A percentile compares a stretch with the other conserved stretches of the same genome.
Conservation (phyloP, 1,139 yeast species). For the Yamadazyma mexicana region DNA sequence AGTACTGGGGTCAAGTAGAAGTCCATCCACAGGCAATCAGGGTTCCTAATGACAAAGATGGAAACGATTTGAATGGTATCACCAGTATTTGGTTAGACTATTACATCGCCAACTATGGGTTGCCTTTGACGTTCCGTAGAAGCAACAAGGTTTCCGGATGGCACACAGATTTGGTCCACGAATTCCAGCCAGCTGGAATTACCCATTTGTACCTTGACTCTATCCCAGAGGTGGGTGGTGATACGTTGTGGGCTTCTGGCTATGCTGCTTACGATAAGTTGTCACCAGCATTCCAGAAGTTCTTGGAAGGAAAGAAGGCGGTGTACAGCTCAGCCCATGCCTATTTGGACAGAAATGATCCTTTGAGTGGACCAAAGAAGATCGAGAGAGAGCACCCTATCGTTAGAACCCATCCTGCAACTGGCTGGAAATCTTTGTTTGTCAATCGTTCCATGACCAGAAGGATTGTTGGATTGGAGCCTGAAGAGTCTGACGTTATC, state of each 20-base stretch:
- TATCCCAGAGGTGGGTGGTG: constrained; percentile 37
- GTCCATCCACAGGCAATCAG: constrained; percentile 42
- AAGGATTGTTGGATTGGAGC: constrained; percentile 20
- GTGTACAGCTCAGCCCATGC: constrained; percentile 35
- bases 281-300: constrained; percentile 35
- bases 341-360: constrained; percentile 32
- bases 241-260: constrained; percentile 39
- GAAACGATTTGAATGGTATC: constrained; percentile 34
- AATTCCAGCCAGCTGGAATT: constrained; percentile 38
- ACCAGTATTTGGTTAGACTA: constrained; percentile 57
- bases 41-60: constrained; percentile 25
- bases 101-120: constrained; percentile 21
- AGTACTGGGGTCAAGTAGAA: constrained; percentile 45
- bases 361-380: constrained; percentile 33
- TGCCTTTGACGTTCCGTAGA: constrained; percentile 28
- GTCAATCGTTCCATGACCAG: constrained; percentile 27
- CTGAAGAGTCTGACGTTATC: constrained; percentile 30
- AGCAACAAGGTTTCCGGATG: constrained; percentile 28
- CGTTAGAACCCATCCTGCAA: constrained; percentile 43
- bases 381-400: constrained; percentile 42
- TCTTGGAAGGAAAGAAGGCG: constrained; percentile 39
- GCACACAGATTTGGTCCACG: constrained; percentile 42
- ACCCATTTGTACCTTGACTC: constrained; percentile 39
- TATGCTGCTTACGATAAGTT: constrained; percentile 41
- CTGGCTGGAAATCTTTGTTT: constrained; percentile 42